Evolutionary conservation across 208 protist species (phyloP), one percentile per base, ranked within the genome.

Genomic region (Naegleria lovaniensis): DNA sequence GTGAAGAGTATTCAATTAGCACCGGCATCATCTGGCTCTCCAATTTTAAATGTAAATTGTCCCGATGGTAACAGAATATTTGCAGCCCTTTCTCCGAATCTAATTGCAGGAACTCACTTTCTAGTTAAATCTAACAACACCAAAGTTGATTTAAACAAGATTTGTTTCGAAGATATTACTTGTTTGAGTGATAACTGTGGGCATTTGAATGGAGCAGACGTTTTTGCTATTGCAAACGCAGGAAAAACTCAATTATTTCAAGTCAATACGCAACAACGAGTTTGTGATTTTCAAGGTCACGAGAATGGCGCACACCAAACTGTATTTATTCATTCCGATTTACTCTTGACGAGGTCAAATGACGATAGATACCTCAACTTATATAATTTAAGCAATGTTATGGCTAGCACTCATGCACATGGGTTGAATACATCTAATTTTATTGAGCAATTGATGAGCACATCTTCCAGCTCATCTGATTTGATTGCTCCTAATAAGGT

Each of bases 81-180:
- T 67, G 55, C 55, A 67, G 55, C 55, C 22, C 55, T 67, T 67
- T 15, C 55, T 29, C 55, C 55, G 11, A 67, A 67, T 67, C 55
- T 67, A 15, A 67, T 67, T 67, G 55, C 55, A 67, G 55, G 55
- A 67, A 67, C 55, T 67, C 55, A 67, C 22, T 67, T 67, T 29
- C 55, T 67, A 29, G 11, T 29, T 29, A 67, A 67, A 29, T 67
- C 55, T 29, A 67, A 67, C 22, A 67, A 67, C 22, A 67, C 55
- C 55, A 67, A 67, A 29, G 55, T 67, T 22, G 55, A 67, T 67
- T 67, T 67, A 67, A 15, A 67, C 55, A 67, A 67, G 22, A 67
- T 67, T 67, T 67, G 55, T 67, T 67, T 67, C 55, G 55, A 67
- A 67, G 55, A 67, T 67, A 67, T 67, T 67, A 67, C 55, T 67